phyloP scores from a whole-genome alignment of 495 filamentous ascomycete genomes.

The Annulohypoxylon nitens region DNA sequence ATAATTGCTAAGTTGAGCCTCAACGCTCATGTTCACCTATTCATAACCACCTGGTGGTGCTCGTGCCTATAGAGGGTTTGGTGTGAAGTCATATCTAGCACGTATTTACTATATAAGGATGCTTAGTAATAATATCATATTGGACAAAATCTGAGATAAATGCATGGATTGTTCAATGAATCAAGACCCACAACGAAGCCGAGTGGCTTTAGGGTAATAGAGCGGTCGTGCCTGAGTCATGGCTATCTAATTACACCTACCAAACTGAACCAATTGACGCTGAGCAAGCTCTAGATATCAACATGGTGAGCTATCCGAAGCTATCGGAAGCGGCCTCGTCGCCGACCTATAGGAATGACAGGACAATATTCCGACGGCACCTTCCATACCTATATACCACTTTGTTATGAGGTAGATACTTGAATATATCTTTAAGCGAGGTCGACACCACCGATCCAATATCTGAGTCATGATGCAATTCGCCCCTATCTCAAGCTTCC shows the following conservation, averaged over 20 bases:
- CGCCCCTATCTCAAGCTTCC: not conserved
- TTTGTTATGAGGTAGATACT: too few species aligned
- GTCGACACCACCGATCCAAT: too few species aligned
- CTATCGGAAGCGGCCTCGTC: too few species aligned
- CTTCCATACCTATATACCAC: too few species aligned
- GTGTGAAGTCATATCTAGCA: not conserved
- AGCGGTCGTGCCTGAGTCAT: too few species aligned
- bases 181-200: not conserved
- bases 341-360: too few species aligned
- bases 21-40: not conserved
- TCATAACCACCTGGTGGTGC: not conserved
- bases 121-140: not conserved
- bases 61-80: not conserved
- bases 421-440: too few species aligned
- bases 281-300: too few species aligned
- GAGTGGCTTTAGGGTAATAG: not conserved
- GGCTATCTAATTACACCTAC: too few species aligned
- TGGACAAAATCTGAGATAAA: not conserved
- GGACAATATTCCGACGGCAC: too few species aligned
- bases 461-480: not conserved
- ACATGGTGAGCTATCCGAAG: too few species aligned
- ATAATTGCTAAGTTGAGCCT: not conserved
- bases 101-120: not conserved
- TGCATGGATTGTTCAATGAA: not conserved
- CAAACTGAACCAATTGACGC: too few species aligned